These are phyloP conservation scores for Saturnispora hagleri DNA, from an alignment of 805 yeast species.

Conservation along the genomic window DNA sequence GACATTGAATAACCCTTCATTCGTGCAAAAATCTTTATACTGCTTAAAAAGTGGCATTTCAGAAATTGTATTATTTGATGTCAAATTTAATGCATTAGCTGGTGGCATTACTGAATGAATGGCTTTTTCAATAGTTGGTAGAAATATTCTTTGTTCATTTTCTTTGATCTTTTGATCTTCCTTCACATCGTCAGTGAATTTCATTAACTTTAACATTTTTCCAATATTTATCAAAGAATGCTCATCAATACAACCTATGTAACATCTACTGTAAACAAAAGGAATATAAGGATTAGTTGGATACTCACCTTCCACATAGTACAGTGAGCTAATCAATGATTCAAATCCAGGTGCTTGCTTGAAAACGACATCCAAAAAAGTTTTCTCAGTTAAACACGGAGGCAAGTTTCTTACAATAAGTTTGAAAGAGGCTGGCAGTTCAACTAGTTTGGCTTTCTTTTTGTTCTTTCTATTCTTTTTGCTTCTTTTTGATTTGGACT, in stretches of 20 bases:
- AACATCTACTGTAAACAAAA: constrained; percentile 35
- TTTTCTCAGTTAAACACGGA: constrained; percentile 27
- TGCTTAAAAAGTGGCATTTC: constrained; percentile 10
- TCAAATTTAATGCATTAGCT: not conserved
- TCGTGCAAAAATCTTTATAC: constrained; percentile 6
- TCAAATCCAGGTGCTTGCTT: constrained; percentile 1
- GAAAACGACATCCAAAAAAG: constrained; percentile 16
- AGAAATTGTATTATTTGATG: constrained; percentile 12
- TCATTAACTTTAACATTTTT: constrained; percentile 17
- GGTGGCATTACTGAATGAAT: constrained; percentile 26
- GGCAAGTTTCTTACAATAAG: constrained; percentile 36
- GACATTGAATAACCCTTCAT: not conserved
- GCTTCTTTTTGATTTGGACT: not conserved
- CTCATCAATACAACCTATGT: constrained; percentile 28
- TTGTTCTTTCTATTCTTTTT: not conserved
- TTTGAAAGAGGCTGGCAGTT: constrained; percentile 15
- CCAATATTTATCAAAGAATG: constrained; percentile 24
- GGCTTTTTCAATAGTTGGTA: constrained; percentile 31
- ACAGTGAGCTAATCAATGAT: constrained; percentile 13
- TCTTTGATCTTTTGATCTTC: not conserved
- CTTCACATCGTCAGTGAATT: constrained; percentile 18
- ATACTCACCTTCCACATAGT: constrained; percentile 35
- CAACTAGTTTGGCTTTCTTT: not conserved
- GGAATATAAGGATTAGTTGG: constrained; percentile 31
- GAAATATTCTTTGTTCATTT: constrained; percentile 13